These are phyloP conservation scores for Lactarius sanguifluus DNA, from an alignment of 768 basidiomycete species.

Conservation along the genomic window DNA sequence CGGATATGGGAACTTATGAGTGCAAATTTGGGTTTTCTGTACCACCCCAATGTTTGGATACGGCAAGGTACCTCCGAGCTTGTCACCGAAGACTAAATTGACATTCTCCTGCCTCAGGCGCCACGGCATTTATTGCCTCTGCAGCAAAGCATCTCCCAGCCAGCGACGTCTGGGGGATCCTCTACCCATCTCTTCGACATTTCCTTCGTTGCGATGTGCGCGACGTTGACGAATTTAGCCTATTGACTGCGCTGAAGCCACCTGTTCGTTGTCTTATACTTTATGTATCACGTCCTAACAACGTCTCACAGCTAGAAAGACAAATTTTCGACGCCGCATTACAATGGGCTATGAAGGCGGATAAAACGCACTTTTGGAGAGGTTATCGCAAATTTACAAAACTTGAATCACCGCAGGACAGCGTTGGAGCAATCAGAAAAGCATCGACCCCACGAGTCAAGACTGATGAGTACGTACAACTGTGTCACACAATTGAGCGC, in stretches of 20 bases:
- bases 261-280: conserved; percentile 53
- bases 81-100: background rate
- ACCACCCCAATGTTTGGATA: conserved; percentile 96
- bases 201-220: conserved; percentile 82
- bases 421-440: conserved; percentile 64
- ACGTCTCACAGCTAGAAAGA: conserved; percentile 48
- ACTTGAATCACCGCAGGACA: conserved; percentile 69
- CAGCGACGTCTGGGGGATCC: conserved; percentile 95
- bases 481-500: background rate
- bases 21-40: conserved; percentile 82
- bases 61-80: conserved; percentile 65
- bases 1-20: conserved; percentile 97
- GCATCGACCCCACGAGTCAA: conserved; percentile 49
- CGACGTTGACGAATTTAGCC: conserved; percentile 65
- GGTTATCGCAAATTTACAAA: conserved; percentile 50
- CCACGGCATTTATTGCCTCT: conserved; percentile 84
- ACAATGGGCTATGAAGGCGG: conserved; percentile 84
- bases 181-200: conserved; percentile 88
- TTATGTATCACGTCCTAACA: background rate
- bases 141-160: conserved; percentile 77
- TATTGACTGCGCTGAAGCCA: conserved; percentile 75
- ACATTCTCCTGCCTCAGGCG: conserved; percentile 47
- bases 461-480: conserved; percentile 76
- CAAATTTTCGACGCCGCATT: conserved; percentile 83
- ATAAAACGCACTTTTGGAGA: conserved; percentile 80